These are phyloP conservation scores for Helichrysum umbraculigerum DNA, from an alignment of 129 eudicot genomes.

Conservation along the genomic window DNA sequence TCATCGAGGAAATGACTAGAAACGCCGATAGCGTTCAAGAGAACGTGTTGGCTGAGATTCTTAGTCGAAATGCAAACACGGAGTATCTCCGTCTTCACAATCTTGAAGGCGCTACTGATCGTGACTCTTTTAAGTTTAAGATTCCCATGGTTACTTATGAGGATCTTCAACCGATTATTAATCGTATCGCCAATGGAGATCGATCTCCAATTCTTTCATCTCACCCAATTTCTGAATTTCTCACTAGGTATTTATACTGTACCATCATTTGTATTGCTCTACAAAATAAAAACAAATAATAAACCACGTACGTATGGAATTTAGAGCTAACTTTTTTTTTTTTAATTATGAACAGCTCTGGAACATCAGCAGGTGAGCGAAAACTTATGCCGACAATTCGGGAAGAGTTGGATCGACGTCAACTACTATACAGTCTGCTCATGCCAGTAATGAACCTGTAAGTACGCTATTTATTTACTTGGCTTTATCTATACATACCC, in stretches of 20 bases:
- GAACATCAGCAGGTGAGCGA: constrained; percentile 96
- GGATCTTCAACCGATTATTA: constrained; percentile 85
- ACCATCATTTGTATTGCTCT: background rate
- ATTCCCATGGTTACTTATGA: constrained; percentile 80
- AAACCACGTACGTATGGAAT: background rate
- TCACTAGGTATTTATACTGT: constrained; percentile 58
- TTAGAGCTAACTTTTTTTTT: background rate
- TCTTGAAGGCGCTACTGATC: constrained; percentile 63
- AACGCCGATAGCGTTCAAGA: constrained; percentile 79
- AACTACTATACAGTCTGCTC: constrained; percentile 86
- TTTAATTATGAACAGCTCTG: constrained; percentile 57
- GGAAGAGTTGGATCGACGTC: constrained; percentile 95
- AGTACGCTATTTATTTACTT: constrained; percentile 30
- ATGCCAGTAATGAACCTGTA: constrained; percentile 98
- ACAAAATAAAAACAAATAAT: background rate
- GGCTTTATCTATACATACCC: no score
- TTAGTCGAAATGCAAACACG: constrained; percentile 63
- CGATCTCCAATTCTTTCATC: constrained; percentile 75
- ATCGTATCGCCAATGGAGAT: constrained; percentile 85
- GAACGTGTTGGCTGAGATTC: constrained; percentile 65
- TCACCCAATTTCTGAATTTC: constrained; percentile 89
- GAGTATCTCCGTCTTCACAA: constrained; percentile 59
- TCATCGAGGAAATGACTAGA: constrained; percentile 89
- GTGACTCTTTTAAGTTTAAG: constrained; percentile 61
- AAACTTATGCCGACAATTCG: constrained; percentile 91